Conservation (phyloP, 2,329 filamentous ascomycete genomes). For the Bipolaris cookei region DNA sequence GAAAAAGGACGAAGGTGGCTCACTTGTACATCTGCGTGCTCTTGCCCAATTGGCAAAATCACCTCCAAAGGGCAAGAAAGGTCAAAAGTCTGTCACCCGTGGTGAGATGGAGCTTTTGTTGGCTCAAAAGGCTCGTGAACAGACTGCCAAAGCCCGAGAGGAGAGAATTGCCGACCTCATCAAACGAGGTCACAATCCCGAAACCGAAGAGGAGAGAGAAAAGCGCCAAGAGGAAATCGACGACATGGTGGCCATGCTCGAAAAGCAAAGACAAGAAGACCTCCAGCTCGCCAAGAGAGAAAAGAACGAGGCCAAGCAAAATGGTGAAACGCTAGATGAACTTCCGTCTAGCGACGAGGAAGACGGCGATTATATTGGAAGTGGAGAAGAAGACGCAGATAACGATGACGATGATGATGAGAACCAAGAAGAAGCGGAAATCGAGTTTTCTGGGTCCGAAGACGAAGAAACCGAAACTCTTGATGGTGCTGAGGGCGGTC, state of each 20-base stretch:
- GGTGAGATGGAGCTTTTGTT: slow-evolving; percentile 73
- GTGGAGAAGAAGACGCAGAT: slow-evolving; percentile 56
- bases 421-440: slow-evolving; percentile 37
- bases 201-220: slow-evolving; percentile 86
- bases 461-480: slow-evolving; percentile 40
- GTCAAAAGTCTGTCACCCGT: slow-evolving; percentile 66
- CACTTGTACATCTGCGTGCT: slow-evolving; percentile 71
- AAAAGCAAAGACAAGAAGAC: slow-evolving; percentile 81
- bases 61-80: slow-evolving; percentile 55
- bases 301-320: slow-evolving; percentile 72
- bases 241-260: slow-evolving; percentile 70
- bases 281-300: slow-evolving; percentile 80
- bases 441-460: slow-evolving; percentile 36
- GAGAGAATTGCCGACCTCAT: slow-evolving; percentile 77
- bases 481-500: slow-evolving; percentile 25
- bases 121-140: slow-evolving; percentile 74
- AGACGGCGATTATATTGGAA: slow-evolving; percentile 58
- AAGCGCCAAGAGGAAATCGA: slow-evolving; percentile 83
- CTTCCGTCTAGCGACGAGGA: slow-evolving; percentile 61
- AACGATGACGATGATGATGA: slow-evolving; percentile 49
- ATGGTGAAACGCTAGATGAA: slow-evolving; percentile 53
- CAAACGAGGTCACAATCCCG: slow-evolving; percentile 79
- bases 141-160: slow-evolving; percentile 78
- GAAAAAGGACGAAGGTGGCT: slow-evolving; percentile 66
- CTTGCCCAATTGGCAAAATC: slow-evolving; percentile 75